Conservation (phyloP, 225 moss, liverwort and hornwort genomes). For the Climacium dendroides region DNA sequence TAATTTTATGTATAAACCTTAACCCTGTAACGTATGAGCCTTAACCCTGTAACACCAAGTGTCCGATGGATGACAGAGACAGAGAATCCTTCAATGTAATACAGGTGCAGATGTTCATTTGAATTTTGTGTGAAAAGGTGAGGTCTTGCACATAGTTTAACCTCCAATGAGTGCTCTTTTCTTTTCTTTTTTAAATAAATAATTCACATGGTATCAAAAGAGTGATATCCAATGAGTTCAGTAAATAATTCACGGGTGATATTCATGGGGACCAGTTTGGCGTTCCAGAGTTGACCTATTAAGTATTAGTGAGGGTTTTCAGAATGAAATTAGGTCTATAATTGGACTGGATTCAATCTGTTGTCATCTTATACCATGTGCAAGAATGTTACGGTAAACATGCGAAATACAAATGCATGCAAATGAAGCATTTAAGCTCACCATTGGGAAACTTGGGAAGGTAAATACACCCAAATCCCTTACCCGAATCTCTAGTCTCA, state of each 20-base stretch:
- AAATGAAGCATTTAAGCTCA: neutral
- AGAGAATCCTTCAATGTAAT: neutral
- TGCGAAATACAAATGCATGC: neutral
- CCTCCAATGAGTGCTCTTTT: neutral
- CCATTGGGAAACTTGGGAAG: neutral
- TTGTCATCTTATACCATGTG: neutral
- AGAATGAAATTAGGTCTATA: neutral
- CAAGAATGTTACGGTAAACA: neutral
- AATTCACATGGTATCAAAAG: too few relatives aligned
- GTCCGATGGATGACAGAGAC: neutral
- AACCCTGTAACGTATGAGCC: neutral
- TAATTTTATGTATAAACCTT: neutral
- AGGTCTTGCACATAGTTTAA: neutral
- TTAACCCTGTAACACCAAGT: too few relatives aligned
- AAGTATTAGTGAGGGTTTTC: too few relatives aligned
- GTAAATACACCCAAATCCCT: neutral
- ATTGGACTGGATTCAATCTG: too few relatives aligned
- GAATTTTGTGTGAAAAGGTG: neutral
- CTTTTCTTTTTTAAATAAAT: neutral
- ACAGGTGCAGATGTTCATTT: neutral
- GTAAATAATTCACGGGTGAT: neutral
- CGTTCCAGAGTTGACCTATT: too few relatives aligned
- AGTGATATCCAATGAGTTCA: too few relatives aligned
- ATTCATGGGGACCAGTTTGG: neutral
- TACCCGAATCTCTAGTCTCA: neutral